Base-by-base conservation (phyloP, 2,329 filamentous ascomycete genomes). In the Magnaporthiopsis rhizophila region DNA sequence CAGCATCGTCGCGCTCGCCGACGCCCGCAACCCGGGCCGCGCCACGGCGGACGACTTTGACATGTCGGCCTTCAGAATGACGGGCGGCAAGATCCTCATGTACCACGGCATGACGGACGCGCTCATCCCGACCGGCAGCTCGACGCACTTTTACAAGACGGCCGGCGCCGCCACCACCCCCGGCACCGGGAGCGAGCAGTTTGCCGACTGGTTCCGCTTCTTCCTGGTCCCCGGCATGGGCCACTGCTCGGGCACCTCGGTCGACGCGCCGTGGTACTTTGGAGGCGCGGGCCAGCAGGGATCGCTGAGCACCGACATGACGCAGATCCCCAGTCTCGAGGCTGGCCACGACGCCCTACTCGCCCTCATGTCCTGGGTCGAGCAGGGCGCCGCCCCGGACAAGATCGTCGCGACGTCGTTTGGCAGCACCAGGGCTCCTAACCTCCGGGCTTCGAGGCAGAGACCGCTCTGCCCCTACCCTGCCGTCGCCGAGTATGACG, bases 221-320 rank as follows among this genome's bases (percentile, higher is more conserved):
- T 85, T 85, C 69, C 74, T 73, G 26, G 76, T 86, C n/a, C 81
- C 82, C 0, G 83, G 83, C 0, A 81, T 84, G 79, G 73, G 72
- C 13, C 83, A 85, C 70, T 85, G 83, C 68, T 64, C 67, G 26
- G 53, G 66, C 64, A 73, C 74, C 8, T 62, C 66, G 3, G 73
- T 73, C n/a, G 71, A 75, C 62, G 76, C 77, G 18, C 78, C 79
- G 15, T 80, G 76, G 75, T 74, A 76, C 58, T 72, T 81, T 45
- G 76, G 70, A 13, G 72, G 69, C 21, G 70, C 72, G 1, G 69
- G 65, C 30, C 74, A 75, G 64, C 72, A 71, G 21, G 66, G 66
- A 12, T 12, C 50, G 3, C 65, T 75, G n/a, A 72, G 69, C 1
- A 72, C 70, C 59, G 70, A 69, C 56, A 21, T 11, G 34, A 38